Conservation (phyloP, 2,329 filamentous ascomycete species). For the Lachnellula willkommii region DNA sequence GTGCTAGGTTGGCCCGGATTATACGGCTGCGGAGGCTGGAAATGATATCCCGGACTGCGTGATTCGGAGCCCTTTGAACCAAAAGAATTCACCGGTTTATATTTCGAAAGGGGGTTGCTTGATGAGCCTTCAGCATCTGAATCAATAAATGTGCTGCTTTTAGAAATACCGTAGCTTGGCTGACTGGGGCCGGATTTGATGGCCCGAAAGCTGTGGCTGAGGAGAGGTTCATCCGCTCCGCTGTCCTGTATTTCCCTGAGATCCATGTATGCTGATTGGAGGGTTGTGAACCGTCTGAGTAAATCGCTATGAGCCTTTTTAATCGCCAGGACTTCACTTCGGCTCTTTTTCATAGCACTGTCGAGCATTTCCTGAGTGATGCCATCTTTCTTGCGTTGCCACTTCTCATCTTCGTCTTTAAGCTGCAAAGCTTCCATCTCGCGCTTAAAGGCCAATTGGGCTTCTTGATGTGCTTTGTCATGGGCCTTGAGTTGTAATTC, state of each 20-base stretch:
- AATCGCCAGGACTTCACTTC: conserved; percentile 40
- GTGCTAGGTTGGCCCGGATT: conserved; percentile 1
- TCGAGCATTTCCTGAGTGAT: conserved; percentile 18
- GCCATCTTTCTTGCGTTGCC: conserved; percentile 1
- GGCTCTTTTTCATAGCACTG: conserved; percentile 13
- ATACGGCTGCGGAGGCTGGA: conserved; percentile 6
- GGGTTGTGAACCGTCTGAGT: conserved; percentile 44
- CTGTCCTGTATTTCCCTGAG: conserved; percentile 31
- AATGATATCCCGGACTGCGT: conserved; percentile 2
- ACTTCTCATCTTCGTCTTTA: conserved; percentile 10
- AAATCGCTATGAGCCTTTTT: conserved; percentile 48
- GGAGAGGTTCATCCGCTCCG: not conserved
- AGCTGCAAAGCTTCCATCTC: conserved; percentile 43
- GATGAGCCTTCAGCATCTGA: no score
- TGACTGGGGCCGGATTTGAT: not conserved
- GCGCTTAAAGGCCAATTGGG: conserved; percentile 39
- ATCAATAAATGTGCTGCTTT: no score
- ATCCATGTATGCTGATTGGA: conserved; percentile 39
- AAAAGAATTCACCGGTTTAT: not conserved
- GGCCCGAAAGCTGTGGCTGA: conserved; percentile 5
- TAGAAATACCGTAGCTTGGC: not conserved
- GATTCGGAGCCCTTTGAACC: not conserved
- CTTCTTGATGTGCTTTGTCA: conserved; percentile 42
- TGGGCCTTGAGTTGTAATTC: conserved; percentile 51
- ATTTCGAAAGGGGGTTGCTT: not conserved